These are phyloP conservation scores for Stephanodiscus minutulus DNA, from an alignment of 108 stramenopile genomes.

Conservation along the genomic window DNA sequence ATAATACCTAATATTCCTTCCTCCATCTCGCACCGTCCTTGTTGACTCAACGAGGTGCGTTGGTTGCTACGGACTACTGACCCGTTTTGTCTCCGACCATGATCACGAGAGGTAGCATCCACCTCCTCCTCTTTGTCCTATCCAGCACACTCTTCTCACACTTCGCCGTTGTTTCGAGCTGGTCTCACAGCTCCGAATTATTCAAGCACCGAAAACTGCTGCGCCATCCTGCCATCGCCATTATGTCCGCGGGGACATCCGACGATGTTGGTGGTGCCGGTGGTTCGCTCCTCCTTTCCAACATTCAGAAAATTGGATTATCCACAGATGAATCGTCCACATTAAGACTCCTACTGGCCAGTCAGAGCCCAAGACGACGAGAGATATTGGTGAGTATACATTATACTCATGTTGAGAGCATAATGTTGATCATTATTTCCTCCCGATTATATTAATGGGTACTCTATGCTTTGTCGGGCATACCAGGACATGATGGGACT, in stretches of 20 bases:
- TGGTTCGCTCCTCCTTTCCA: conserved; percentile 30
- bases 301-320: conserved; percentile 26
- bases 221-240: not conserved
- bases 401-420: not conserved
- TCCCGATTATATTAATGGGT: not conserved
- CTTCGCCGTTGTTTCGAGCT: conserved; percentile 3
- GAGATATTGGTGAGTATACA: conserved; percentile 57
- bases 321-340: conserved; percentile 13
- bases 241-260: conserved; percentile 1
- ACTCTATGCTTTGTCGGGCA: not conserved
- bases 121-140: not conserved
- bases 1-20: no score
- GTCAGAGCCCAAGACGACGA: conserved; percentile 70
- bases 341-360: conserved; percentile 65
- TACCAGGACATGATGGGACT: conserved; percentile 80
- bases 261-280: not conserved
- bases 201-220: conserved; percentile 9
- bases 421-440: not conserved
- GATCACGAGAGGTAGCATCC: not conserved
- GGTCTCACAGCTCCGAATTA: not conserved
- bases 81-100: not conserved
- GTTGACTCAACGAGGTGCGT: no score
- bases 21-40: no score
- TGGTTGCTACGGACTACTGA: no score
- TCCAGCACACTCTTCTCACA: not conserved